Base-by-base conservation (phyloP, 352 stramenopile species). In the Globisporangium cederbergense region DNA sequence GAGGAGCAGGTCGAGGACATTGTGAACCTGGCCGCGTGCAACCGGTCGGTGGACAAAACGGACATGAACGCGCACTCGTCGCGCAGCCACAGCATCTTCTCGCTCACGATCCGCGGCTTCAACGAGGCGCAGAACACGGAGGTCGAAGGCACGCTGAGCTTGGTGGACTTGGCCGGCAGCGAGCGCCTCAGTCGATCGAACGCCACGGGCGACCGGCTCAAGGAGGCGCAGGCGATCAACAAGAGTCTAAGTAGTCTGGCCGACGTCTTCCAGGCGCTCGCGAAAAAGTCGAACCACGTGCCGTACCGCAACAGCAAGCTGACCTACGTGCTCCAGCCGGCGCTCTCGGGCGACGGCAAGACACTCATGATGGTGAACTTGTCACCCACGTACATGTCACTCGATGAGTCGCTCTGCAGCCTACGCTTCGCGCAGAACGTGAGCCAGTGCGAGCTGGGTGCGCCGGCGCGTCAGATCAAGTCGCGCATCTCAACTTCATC, bases 331-430 rank as follows among this genome's bases (percentile, higher is more conserved):
- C 84, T 99, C 22, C 97, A 99, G 81, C 97, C 98, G 55, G 98
- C 96, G 65, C 88, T 99, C 6, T 98, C 95, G 65, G 97, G 97
- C 10, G 96, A 99, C 78, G 97, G 97, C 46, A 99, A 99, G 82
- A 99, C 97, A 65, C 83, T 99, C 45, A 99, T 99, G 97, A 99
- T 99, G 86, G 97, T 99, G 46, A 99, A 99, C 73, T 75, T 99
- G 30, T 98, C 94, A 69, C 97, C 98, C 3, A 99, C 97, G 20
- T 83, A 91, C 32, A 79, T 87, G 50, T 99, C 96, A 61, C 80
- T 98, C 40, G 88, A 97, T 68, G 98, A 99, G 78, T 98, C 95
- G 70, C 73, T 99, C 5, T 99, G 97, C 78, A 99, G 96, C 62
- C 87, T 99, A 34, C 87, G 97, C 52, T 99, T 99, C 76, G 98